Evolutionary conservation across 2,329 filamentous ascomycete species (phyloP), one percentile per base, ranked within the genome.

Genomic region (Botryosphaeria agaves): DNA sequence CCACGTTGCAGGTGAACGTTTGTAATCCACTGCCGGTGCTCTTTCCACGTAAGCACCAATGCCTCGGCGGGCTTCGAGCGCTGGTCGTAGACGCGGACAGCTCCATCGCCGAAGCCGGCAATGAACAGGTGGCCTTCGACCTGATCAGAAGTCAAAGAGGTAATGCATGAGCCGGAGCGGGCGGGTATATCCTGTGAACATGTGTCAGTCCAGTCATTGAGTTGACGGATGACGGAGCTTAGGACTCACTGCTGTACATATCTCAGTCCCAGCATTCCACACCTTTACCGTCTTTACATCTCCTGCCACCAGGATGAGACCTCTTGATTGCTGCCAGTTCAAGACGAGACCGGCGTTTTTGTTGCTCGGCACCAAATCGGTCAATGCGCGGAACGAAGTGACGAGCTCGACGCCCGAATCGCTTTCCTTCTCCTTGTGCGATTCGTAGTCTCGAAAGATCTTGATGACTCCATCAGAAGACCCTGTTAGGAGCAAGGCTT

Each of bases 301-400:
- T 26, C 89, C 89, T 7, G 89, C 89, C 18, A 95, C 89, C n/a
- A 98, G 66, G 5, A 92, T 76, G 36, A 83, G 81, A 5, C 89
- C 89, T 41, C 83, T 82, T n/a, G 91, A 85, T 56, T 98, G 89
- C 51, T 95, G 87, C 89, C 89, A 98, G 52, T 98, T 87, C 49
- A 95, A 91, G 16, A 95, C 87, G 56, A 98, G 77, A 14, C 89
- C 89, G 1, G 85, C 85, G 51, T 93, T 92, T 46, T 85, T 78
- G 45, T 87, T 93, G 51, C 82, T 92, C 3, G 85, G 83, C 5
- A 95, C 79, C 49, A 95, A 78, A 54, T 98, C 83, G 8, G 83
- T 92, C 35, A 98, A 58, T 4, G 89, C 89, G 28, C 89, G 74
- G 72, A 91, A 95, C 12, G 83, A 72, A 1, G 87, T 84, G 3